Base-by-base conservation (phyloP, 2,329 filamentous ascomycete species). In the Cryoendolithus antarcticus region DNA sequence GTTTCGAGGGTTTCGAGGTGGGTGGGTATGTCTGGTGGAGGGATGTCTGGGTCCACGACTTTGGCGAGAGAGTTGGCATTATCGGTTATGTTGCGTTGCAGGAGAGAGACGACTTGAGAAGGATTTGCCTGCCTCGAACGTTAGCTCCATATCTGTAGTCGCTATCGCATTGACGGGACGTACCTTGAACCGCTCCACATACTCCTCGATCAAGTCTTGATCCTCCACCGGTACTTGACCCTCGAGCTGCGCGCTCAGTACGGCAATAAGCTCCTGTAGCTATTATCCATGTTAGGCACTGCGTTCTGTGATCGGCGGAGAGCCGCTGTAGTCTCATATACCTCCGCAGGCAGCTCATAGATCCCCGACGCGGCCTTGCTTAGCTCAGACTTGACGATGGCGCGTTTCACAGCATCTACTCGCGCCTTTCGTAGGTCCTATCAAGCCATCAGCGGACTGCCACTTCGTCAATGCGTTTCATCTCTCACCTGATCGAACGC, bases 201-300 rank as follows among this genome's bases (percentile, higher is more conserved):
- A 65, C 15, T 53, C 55, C 4, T 55, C 45, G 3, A 69, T 53
- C 5, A 68, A 51, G 1, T 59, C 55, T 8, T 53, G 53, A 38
- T 69, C 65, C 9, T 55, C 43, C 3, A 46, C 37, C 0, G 56
- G 42, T 6, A 69, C 46, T 9, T 58, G 54, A 32, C 56, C 57
- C 11, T 54, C 57, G 7, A 68, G 53, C 31, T 58, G 55, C 0
- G 66, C 63, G 8, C 57, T 56, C 4, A 63, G 51, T 6, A 66
- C 54, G n/a, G 63, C 61, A 24, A 65, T 62, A 4, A 62, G 50
- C 35, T 65, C 52, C 46, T 62, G 60, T 2, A 70, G 51, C 48
- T 63, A 32, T 19, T 6, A 7, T 11, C 27, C 12, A 12, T 24
- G 34, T 45, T 32, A 41, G 33, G n/a, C 11, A 21, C 6, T 10